Base-by-base conservation (phyloP, 2,329 filamentous ascomycete genomes). In the Colletotrichum filicis region DNA sequence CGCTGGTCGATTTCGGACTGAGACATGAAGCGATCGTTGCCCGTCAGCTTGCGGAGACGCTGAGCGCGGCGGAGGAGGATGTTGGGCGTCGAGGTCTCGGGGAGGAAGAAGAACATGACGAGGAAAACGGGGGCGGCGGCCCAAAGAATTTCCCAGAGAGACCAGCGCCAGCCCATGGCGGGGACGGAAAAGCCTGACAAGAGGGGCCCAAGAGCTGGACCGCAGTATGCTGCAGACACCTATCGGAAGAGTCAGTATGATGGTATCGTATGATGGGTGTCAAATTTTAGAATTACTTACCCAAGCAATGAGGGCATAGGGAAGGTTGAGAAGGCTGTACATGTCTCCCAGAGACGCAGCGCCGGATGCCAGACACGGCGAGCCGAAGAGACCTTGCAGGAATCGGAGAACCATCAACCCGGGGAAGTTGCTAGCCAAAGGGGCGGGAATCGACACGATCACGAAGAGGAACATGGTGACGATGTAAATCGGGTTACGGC, bases 401-500 rank as follows among this genome's bases (percentile, higher is more conserved):
- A 92, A 92, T 1, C 91, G 87, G 3, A 92, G 83, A 2, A 92
- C 89, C 76, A 93, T 86, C 11, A 94, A 84, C 0, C 91, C 91
- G 0, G 89, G 82, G 65, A 91, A 92, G 82, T 91, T 92, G 57
- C 88, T 81, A 4, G 90, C 90, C 0, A 94, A 79, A 0, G 91
- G 90, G 0, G 91, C 89, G 0, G 92, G 92, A 19, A 94, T 87
- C 6, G 88, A 90, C 12, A 94, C 80, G 73, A 94, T 87, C 61
- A 92, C 89, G 79, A 94, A 94, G 32, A 94, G 83, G 71, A 88
- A 88, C 83, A 94, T 92, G 11, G 92, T 92, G 75, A 89, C 79
- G 46, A 93, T 88, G 80, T 94, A 94, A 6, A 92, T 88, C 0
- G 90, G 89, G 76, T 92, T 94, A 7, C 92, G 86, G 2, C 93